Evolutionary conservation across 2,329 filamentous ascomycete species (phyloP).

Genomic region (Zopfia rhizophila): DNA sequence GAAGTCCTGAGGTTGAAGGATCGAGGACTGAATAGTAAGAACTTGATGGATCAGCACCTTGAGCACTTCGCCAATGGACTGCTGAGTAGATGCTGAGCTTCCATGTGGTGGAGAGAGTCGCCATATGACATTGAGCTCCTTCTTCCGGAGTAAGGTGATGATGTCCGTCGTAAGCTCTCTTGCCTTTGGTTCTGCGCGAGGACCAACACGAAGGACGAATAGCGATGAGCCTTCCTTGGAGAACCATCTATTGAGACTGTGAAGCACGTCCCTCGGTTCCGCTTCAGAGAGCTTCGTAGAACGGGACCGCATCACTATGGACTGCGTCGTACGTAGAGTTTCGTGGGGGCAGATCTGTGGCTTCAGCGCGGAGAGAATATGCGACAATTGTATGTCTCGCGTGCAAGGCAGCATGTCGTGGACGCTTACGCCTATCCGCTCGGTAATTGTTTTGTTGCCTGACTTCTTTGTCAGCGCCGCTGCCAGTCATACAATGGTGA

Average conservation of each 20-base stretch:
- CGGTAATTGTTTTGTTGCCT: slow-evolving; percentile 10
- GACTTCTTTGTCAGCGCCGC: too few relatives aligned
- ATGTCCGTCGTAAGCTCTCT: slow-evolving; percentile 8
- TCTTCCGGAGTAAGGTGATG: background rate
- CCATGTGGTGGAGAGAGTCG: background rate
- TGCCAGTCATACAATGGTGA: too few relatives aligned
- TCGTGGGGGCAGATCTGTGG: slow-evolving; percentile 3
- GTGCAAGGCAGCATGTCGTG: slow-evolving; percentile 9
- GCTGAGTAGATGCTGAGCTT: too few relatives aligned
- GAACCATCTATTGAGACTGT: slow-evolving; percentile 2
- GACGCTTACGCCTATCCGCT: slow-evolving; percentile 7
- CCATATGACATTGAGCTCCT: background rate
- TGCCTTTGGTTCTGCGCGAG: slow-evolving; percentile 6
- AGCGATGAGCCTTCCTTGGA: slow-evolving; percentile 9
- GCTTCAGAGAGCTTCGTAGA: background rate
- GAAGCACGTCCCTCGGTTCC: slow-evolving; percentile 1
- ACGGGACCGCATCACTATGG: slow-evolving; percentile 2
- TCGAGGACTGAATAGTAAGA: background rate
- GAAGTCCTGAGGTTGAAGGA: slow-evolving; percentile 1
- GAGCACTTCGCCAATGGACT: too few relatives aligned
- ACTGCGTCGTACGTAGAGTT: slow-evolving; percentile 1
- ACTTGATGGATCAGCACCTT: background rate
- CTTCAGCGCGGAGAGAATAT: slow-evolving; percentile 4
- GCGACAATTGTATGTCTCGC: slow-evolving; percentile 7
- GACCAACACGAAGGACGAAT: slow-evolving; percentile 10